A percentile compares a stretch with the other conserved stretches of the same genome.
Conservation (phyloP, 2,329 filamentous ascomycete species). For the Exutisphaerella laricina region DNA sequence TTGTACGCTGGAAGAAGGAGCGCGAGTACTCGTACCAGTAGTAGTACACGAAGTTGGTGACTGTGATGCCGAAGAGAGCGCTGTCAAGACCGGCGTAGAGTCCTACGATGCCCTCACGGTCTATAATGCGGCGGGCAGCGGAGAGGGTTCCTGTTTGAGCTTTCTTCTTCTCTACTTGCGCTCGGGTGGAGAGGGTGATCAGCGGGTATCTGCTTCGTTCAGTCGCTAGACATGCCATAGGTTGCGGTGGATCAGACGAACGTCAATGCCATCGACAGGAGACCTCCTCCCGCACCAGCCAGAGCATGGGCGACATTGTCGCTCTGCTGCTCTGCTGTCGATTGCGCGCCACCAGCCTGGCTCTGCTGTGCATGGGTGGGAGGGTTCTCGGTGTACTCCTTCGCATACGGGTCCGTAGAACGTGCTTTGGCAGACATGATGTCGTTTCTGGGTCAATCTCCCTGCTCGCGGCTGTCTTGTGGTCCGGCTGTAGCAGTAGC, state of each 20-base stretch:
- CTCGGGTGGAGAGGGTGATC: conserved; percentile 93
- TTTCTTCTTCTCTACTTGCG: conserved; percentile 94
- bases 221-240: conserved; percentile 5
- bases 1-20: conserved; percentile 74
- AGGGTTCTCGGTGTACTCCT: conserved; percentile 4
- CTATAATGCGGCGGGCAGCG: conserved; percentile 78
- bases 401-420: conserved; percentile 2
- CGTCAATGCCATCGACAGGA: conserved; percentile 94
- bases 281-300: conserved; percentile 84
- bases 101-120: conserved; percentile 81
- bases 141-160: conserved; percentile 78
- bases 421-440: conserved; percentile 4
- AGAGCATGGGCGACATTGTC: conserved; percentile 97
- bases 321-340: conserved; percentile 69
- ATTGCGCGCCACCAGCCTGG: not conserved
- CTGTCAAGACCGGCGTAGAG: conserved; percentile 92
- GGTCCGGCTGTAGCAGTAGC: no score
- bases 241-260: conserved; percentile 41
- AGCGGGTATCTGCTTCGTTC: conserved; percentile 68
- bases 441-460: not conserved
- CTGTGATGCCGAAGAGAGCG: conserved; percentile 92
- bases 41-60: conserved; percentile 99
- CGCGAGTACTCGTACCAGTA: conserved; percentile 99
- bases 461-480: not conserved
- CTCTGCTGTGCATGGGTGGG: conserved; percentile 35